phyloP scores from a whole-genome alignment of 2,329 filamentous ascomycete species.

The Lecanicillium sp. region DNA sequence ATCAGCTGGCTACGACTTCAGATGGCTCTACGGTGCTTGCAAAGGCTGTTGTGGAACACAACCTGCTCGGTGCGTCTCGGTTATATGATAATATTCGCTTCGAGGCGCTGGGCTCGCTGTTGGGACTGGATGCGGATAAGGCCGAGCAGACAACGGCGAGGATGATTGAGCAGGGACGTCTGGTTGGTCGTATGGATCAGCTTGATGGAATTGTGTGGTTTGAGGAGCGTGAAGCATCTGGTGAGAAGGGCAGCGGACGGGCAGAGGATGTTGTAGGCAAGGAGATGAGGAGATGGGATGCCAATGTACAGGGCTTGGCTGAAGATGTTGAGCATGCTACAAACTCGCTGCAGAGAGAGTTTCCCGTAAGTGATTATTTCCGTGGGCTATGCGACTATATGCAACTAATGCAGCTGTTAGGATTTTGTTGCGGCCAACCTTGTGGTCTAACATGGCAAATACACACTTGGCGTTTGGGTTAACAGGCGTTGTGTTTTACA shows the following conservation, averaged over 20 bases:
- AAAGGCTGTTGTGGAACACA: constrained; percentile 93
- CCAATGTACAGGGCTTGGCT: constrained; percentile 74
- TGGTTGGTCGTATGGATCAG: constrained; percentile 88
- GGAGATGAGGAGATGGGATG: constrained; percentile 80
- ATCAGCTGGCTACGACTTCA: constrained; percentile 82
- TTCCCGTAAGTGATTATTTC: constrained; percentile 46
- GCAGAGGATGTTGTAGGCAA: constrained; percentile 55
- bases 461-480: constrained; percentile 13
- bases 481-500: constrained; percentile 3
- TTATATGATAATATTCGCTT: constrained; percentile 72
- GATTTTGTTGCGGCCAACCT: constrained; percentile 50
- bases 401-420: constrained; percentile 21
- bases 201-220: constrained; percentile 86
- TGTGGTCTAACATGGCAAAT: constrained; percentile 23
- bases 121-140: constrained; percentile 70
- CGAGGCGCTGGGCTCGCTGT: constrained; percentile 64
- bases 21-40: constrained; percentile 91
- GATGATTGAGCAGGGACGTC: constrained; percentile 91
- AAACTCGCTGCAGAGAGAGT: constrained; percentile 69
- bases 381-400: constrained; percentile 7
- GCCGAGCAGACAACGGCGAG: constrained; percentile 86
- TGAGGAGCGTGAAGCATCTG: constrained; percentile 62
- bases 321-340: constrained; percentile 87
- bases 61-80: constrained; percentile 75
- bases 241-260: constrained; percentile 58